Percentiles rank a stretch among this genome's conserved stretches.
Evolutionary conservation across 2,329 filamentous ascomycete genomes (phyloP).

Genomic region (Xylariaceae sp.): DNA sequence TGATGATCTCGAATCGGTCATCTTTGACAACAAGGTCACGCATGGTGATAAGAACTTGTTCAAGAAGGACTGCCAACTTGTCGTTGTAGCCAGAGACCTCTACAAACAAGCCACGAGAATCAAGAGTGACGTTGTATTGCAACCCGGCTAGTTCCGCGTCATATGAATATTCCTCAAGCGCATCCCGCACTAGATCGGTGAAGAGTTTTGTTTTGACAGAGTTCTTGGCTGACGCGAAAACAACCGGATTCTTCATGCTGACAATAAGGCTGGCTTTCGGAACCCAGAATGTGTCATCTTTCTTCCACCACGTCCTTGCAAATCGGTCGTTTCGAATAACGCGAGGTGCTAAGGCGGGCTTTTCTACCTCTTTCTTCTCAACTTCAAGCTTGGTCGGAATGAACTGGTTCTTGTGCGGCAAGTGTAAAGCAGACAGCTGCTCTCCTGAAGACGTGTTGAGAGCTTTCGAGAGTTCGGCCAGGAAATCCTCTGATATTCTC

Average conservation of each 20-base stretch:
- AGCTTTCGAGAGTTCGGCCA: slow-evolving; percentile 73
- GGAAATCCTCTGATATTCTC: slow-evolving; percentile 77
- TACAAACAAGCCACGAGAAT: slow-evolving; percentile 76
- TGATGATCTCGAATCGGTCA: slow-evolving; percentile 91
- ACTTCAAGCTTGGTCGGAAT: slow-evolving; percentile 93
- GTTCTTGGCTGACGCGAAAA: slow-evolving; percentile 80
- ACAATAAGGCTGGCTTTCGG: slow-evolving; percentile 90
- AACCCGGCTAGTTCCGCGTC: slow-evolving; percentile 93
- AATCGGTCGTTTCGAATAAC: slow-evolving; percentile 84
- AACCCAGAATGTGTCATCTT: slow-evolving; percentile 98
- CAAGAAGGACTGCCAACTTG: slow-evolving; percentile 87
- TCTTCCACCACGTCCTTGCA: slow-evolving; percentile 94
- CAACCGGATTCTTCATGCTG: slow-evolving; percentile 78
- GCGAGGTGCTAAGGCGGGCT: slow-evolving; percentile 75
- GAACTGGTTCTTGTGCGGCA: slow-evolving; percentile 94
- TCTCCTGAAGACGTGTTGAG: slow-evolving; percentile 61
- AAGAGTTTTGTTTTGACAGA: slow-evolving; percentile 81
- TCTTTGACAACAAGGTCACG: slow-evolving; percentile 82
- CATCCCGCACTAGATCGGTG: slow-evolving; percentile 85
- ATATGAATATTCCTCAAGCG: slow-evolving; percentile 91
- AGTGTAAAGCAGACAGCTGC: slow-evolving; percentile 74
- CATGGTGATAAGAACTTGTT: slow-evolving; percentile 86
- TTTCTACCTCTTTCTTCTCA: slow-evolving; percentile 87
- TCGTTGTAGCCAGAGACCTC: slow-evolving; percentile 93
- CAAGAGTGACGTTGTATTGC: slow-evolving; percentile 78